Conservation (phyloP, 805 yeast genomes). For the Kodamaea kakaduensis region DNA sequence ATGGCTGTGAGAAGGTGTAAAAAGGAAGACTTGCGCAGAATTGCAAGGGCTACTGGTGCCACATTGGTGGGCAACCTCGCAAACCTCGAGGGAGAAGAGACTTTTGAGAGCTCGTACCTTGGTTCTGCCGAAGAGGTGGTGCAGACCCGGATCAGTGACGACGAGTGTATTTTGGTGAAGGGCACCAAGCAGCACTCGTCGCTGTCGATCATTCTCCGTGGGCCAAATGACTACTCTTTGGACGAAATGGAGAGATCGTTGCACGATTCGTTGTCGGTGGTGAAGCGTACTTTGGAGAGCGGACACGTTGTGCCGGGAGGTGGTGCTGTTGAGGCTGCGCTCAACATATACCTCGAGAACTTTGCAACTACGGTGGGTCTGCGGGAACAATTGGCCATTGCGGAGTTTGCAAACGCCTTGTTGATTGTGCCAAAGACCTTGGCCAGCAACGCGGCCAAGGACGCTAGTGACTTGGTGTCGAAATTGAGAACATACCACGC, state of each 20-base stretch:
- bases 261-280: conserved; percentile 91
- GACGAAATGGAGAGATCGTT: conserved; percentile 99
- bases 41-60: conserved; percentile 98
- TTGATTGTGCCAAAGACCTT: conserved; percentile 92
- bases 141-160: conserved; percentile 90
- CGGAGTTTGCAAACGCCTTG: conserved; percentile 91
- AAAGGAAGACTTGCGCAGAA: conserved; percentile 93
- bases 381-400: conserved; percentile 95
- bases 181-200: conserved; percentile 91
- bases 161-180: conserved; percentile 89
- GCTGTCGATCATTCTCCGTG: conserved; percentile 87
- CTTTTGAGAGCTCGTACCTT: conserved; percentile 76
- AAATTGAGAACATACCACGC: conserved; percentile 95
- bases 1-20: conserved; percentile 97
- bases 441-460: conserved; percentile 97
- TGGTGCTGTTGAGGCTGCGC: conserved; percentile 97
- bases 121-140: conserved; percentile 89
- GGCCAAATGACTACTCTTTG: conserved; percentile 89
- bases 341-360: conserved; percentile 90
- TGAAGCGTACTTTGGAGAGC: conserved; percentile 91
- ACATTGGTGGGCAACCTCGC: conserved; percentile 82
- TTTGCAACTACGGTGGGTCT: conserved; percentile 98
- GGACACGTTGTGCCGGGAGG: conserved; percentile 98
- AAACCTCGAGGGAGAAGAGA: conserved; percentile 93
- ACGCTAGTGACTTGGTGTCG: conserved; percentile 90